These are phyloP conservation scores for Moringa oleifera DNA, from an alignment of 345 rosid genomes.

Conservation along the genomic window DNA sequence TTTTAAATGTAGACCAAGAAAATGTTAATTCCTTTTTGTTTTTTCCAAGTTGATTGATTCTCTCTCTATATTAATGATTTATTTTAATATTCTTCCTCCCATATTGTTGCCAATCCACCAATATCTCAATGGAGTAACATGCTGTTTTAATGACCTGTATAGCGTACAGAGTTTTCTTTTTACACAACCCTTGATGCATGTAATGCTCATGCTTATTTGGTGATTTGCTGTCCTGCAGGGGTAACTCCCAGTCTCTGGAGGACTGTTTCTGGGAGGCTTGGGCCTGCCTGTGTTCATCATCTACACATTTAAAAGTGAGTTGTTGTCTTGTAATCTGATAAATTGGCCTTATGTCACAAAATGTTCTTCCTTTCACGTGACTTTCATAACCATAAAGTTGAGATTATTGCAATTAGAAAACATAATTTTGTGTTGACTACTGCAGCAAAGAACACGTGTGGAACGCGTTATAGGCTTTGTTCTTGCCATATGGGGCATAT, in stretches of 20 bases:
- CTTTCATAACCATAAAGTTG: not conserved
- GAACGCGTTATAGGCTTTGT: constrained; percentile 82
- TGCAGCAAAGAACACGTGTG: constrained; percentile 87
- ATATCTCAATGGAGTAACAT: constrained; percentile 2
- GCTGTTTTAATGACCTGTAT: not conserved
- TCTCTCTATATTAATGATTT: too few relatives aligned
- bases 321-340: constrained; percentile 9
- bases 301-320: constrained; percentile 77
- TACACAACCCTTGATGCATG: not conserved
- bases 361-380: constrained; percentile 10
- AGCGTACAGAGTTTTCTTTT: not conserved
- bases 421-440: constrained; percentile 23
- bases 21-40: too few relatives aligned
- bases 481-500: constrained; percentile 92
- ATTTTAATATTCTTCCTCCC: not conserved
- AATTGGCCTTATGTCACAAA: constrained; percentile 5
- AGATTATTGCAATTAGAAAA: constrained; percentile 22
- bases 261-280: constrained; percentile 99
- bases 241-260: constrained; percentile 54
- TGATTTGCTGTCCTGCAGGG: constrained; percentile 38
- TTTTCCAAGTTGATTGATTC: too few relatives aligned
- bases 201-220: constrained; percentile 5
- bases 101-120: not conserved
- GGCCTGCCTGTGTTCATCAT: constrained; percentile 92
- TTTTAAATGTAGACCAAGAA: too few relatives aligned